phyloP scores from a whole-genome alignment of 257 asterid genomes.

The Nicotiana attenuata region DNA sequence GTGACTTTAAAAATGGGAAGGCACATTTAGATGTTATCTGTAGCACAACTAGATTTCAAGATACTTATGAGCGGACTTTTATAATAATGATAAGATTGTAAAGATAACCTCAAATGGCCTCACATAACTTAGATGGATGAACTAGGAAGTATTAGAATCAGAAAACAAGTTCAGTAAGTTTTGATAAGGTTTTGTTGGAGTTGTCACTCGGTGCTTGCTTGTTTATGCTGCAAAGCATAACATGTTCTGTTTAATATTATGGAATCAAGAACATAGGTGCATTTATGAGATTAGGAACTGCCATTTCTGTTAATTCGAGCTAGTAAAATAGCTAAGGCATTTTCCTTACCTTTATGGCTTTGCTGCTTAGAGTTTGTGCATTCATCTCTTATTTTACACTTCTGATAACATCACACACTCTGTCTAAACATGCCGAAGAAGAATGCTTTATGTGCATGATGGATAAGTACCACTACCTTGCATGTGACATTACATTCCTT shows the following conservation, averaged over 20 bases:
- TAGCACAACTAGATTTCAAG: neutral
- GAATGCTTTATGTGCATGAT: neutral
- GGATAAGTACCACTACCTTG: neutral
- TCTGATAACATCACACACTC: neutral
- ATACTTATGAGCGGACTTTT: neutral
- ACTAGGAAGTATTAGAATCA: neutral
- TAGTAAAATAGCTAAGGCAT: neutral
- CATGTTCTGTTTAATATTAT: neutral
- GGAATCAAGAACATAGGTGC: neutral
- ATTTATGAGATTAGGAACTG: neutral
- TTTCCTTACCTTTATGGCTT: neutral
- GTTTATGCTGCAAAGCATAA: neutral
- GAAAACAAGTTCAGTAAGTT: neutral
- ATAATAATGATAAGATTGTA: neutral
- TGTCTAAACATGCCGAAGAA: neutral
- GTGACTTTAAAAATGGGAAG: neutral
- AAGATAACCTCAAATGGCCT: neutral
- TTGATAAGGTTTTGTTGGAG: neutral
- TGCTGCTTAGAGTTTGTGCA: neutral
- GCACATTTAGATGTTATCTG: neutral
- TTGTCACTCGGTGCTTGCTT: neutral
- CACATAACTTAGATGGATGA: neutral
- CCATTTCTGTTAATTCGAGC: neutral
- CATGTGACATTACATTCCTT: neutral
- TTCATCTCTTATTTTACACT: neutral